Percentiles rank a stretch among this genome's conserved stretches.
Evolutionary conservation across 805 yeast genomes (phyloP).

Genomic region (Candida manassasensis): DNA sequence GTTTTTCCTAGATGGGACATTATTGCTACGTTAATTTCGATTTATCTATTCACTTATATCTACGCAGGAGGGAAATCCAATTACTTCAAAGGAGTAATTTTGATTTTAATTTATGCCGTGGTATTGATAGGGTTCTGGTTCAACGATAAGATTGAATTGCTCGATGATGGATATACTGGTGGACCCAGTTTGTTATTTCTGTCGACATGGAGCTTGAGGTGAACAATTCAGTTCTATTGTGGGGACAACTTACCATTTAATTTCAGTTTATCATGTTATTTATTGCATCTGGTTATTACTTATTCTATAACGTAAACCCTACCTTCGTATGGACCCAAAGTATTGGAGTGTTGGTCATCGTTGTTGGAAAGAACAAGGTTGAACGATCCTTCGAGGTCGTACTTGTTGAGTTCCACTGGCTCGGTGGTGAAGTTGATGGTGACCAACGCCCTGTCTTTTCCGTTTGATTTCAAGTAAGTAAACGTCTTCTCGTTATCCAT

Average conservation of each 20-base stretch:
- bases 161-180: conserved; percentile 23
- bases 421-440: conserved; percentile 42
- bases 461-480: conserved; percentile 36
- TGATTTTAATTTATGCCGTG: conserved; percentile 72
- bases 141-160: conserved; percentile 34
- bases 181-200: conserved; percentile 1
- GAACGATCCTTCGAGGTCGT: conserved; percentile 21
- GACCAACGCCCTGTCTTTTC: conserved; percentile 31
- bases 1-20: conserved; percentile 96
- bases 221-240: no score
- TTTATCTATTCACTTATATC: conserved; percentile 84
- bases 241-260: background rate
- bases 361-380: conserved; percentile 29
- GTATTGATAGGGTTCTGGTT: conserved; percentile 79
- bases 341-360: conserved; percentile 16
- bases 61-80: conserved; percentile 97
- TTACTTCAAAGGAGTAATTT: conserved; percentile 90
- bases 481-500: conserved; percentile 38
- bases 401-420: conserved; percentile 23
- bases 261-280: background rate
- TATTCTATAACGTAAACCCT: conserved; percentile 27
- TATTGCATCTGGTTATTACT: background rate
- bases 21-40: conserved; percentile 77
- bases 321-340: conserved; percentile 43
- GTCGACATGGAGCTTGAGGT: no score